Percentiles rank a stretch among this genome's conserved stretches.
Conservation (phyloP, 345 rosid genomes). For the Passiflora organensis region DNA sequence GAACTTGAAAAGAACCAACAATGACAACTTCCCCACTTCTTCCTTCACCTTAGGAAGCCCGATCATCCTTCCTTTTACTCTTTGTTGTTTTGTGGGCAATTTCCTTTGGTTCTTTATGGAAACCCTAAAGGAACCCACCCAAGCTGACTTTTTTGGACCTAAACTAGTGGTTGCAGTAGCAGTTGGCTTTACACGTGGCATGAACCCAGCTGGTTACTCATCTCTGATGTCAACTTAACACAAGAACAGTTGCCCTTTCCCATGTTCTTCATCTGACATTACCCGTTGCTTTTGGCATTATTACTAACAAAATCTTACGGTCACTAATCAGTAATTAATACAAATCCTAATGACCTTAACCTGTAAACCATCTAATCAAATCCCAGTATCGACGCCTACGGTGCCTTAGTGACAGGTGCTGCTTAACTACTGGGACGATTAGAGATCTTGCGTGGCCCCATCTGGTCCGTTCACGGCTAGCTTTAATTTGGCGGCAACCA, state of each 20-base stretch:
- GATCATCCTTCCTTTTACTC: not conserved
- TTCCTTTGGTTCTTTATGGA: not conserved
- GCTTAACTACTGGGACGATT: no score
- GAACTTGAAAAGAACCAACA: not conserved
- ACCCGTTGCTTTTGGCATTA: no score
- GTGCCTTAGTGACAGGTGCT: no score
- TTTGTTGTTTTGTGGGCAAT: not conserved
- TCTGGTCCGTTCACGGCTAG: constrained; percentile 24
- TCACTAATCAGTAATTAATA: not conserved
- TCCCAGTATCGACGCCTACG: no score
- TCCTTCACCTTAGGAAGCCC: not conserved
- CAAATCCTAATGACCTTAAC: not conserved
- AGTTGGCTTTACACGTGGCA: constrained; percentile 2
- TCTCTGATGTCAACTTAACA: not conserved
- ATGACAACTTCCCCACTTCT: not conserved
- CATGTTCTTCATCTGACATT: no score
- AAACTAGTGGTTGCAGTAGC: not conserved
- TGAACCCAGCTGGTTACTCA: not conserved
- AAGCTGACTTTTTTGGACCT: no score
- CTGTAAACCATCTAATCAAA: no score
- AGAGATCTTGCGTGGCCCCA: constrained; percentile 13
- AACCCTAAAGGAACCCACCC: not conserved
- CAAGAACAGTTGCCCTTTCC: no score
- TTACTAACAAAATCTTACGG: not conserved
- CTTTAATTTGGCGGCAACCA: not conserved